These are phyloP conservation scores for Panus rudis DNA, from an alignment of 768 basidiomycete genomes.

Conservation along the genomic window DNA sequence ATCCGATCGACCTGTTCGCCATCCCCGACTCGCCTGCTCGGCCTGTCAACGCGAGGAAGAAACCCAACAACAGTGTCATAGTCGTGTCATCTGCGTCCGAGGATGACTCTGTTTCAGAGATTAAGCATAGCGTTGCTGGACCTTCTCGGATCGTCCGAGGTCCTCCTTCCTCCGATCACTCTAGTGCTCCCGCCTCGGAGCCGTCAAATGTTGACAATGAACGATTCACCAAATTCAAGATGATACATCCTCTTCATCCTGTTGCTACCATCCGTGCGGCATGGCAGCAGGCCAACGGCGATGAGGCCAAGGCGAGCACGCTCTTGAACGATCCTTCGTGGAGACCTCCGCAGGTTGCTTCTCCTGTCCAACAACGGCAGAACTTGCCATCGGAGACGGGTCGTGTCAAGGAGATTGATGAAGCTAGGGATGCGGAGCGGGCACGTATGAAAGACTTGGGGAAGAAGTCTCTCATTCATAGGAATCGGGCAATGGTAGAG, in stretches of 20 bases:
- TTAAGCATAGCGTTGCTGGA: constrained; percentile 32
- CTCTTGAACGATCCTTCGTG: constrained; percentile 53
- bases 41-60: constrained; percentile 44
- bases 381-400: constrained; percentile 35
- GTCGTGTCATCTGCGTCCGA: constrained; percentile 52
- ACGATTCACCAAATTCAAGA: constrained; percentile 49
- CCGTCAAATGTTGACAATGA: constrained; percentile 13
- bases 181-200: constrained; percentile 12
- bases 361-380: constrained; percentile 15
- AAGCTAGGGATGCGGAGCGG: constrained; percentile 61
- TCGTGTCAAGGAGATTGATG: constrained; percentile 65
- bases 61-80: constrained; percentile 26
- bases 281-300: constrained; percentile 55
- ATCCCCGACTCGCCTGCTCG: constrained; percentile 34
- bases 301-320: constrained; percentile 52
- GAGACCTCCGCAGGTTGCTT: constrained; percentile 29
- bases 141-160: constrained; percentile 50
- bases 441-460: constrained; percentile 66
- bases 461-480: constrained; percentile 79
- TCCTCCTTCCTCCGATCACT: constrained; percentile 25
- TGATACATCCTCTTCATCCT: constrained; percentile 50
- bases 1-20: constrained; percentile 31
- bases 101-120: constrained; percentile 60
- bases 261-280: constrained; percentile 48
- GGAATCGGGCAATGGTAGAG: constrained; percentile 51